phyloP scores from a whole-genome alignment of 352 stramenopile genomes.

The Pythium brachiatum region DNA sequence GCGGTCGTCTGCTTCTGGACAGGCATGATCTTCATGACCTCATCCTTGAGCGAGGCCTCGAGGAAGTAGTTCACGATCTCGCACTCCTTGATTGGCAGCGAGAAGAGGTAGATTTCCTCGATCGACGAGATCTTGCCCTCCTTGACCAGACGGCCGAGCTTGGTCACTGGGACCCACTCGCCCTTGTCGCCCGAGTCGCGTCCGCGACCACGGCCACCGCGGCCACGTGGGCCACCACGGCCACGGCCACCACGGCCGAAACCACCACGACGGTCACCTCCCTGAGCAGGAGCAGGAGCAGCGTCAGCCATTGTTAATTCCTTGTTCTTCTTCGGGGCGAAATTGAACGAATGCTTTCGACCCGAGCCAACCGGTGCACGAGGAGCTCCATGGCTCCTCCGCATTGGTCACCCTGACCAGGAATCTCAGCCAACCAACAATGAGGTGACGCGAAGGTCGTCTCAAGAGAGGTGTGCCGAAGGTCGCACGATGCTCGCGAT shows the following conservation, averaged over 20 bases:
- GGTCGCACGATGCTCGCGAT: constrained; percentile 4
- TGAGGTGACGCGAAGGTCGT: constrained; percentile 22
- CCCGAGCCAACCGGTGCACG: neutral
- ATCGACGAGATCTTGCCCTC: constrained; percentile 99
- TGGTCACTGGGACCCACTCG: constrained; percentile 99
- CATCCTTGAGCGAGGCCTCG: constrained; percentile 97
- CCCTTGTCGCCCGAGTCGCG: constrained; percentile 89
- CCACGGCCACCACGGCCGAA: constrained; percentile 91
- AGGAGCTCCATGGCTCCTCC: constrained; percentile 5
- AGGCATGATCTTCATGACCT: constrained; percentile 99
- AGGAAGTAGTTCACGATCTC: constrained; percentile 99
- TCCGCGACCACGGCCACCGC: constrained; percentile 86
- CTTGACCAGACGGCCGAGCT: constrained; percentile 99
- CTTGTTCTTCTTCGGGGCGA: constrained; percentile 60
- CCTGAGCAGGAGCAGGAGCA: constrained; percentile 50
- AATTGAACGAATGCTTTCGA: constrained; percentile 77
- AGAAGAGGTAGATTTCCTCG: constrained; percentile 99
- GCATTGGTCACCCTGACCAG: neutral
- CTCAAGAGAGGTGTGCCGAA: neutral
- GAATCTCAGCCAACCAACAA: constrained; percentile 15
- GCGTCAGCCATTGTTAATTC: constrained; percentile 82
- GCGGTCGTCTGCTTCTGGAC: constrained; percentile 99
- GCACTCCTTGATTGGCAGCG: constrained; percentile 99
- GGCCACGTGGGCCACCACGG: constrained; percentile 76
- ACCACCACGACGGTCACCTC: constrained; percentile 91